Evolutionary conservation across 176 grass and related monocot genomes (phyloP).

Genomic region (Neostapfia colusana): DNA sequence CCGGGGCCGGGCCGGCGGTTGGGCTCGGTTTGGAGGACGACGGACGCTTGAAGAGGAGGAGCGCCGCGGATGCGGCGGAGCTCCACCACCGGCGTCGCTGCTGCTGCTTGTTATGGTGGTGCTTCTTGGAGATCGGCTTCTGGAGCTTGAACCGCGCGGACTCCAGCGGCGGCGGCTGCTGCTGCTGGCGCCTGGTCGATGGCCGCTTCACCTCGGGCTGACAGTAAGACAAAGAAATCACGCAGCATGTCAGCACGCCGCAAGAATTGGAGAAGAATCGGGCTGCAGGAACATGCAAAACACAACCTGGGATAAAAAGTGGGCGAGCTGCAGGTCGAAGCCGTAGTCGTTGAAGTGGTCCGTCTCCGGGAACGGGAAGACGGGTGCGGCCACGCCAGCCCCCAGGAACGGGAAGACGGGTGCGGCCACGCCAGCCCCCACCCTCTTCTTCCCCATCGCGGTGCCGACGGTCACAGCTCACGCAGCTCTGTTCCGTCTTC

Average conservation of each 20-base stretch:
- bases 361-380: conserved; percentile 15
- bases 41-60: conserved; percentile 50
- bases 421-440: neutral
- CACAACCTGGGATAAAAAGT: conserved; percentile 6
- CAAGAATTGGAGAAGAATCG: neutral
- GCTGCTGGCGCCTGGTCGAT: neutral
- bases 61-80: conserved; percentile 43
- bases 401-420: conserved; percentile 27
- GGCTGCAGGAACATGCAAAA: too few relatives aligned
- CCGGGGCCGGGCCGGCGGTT: neutral
- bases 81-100: conserved; percentile 56
- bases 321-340: conserved; percentile 48
- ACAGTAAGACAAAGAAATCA: neutral
- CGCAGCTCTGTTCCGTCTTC: neutral
- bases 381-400: neutral
- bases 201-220: conserved; percentile 27
- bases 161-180: conserved; percentile 26
- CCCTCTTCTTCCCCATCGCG: conserved; percentile 40
- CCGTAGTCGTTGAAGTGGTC: conserved; percentile 54
- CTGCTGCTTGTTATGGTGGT: conserved; percentile 1
- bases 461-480: neutral
- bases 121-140: conserved; percentile 54
- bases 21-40: neutral
- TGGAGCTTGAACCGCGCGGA: conserved; percentile 49
- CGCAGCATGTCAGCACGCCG: neutral